Evolutionary conservation across 352 stramenopile genomes (phyloP).

Genomic region (Phytophthora uliginosa): DNA sequence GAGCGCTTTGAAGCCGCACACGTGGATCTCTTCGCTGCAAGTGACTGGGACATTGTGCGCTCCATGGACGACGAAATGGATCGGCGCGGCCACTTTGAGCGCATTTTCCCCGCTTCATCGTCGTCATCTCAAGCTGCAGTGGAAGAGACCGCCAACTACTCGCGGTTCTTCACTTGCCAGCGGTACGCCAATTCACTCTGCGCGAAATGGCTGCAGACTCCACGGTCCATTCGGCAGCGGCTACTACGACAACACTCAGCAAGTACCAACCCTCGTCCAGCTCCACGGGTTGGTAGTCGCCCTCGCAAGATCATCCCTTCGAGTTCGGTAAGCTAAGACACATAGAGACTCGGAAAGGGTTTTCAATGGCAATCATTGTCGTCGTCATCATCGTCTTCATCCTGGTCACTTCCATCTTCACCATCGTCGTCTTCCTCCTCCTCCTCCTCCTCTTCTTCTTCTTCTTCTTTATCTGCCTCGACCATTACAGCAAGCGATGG

Average conservation of each 20-base stretch:
- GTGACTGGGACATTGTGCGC: conserved; percentile 72
- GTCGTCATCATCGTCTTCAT: conserved; percentile 11
- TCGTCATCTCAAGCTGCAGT: conserved; percentile 10
- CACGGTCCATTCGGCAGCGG: conserved; percentile 21
- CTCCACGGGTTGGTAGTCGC: not conserved
- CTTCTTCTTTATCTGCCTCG: conserved; percentile 28
- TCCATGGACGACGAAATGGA: conserved; percentile 82
- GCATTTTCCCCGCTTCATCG: conserved; percentile 62
- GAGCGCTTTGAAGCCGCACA: conserved; percentile 55
- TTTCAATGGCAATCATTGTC: conserved; percentile 1
- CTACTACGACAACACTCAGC: conserved; percentile 31
- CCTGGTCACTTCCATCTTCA: conserved; percentile 1
- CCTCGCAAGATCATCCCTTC: conserved; percentile 8
- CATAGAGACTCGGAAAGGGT: not conserved
- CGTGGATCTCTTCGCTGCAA: conserved; percentile 58
- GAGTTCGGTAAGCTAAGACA: conserved; percentile 7
- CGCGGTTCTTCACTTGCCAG: conserved; percentile 66
- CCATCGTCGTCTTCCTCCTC: conserved; percentile 15
- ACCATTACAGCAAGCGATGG: conserved; percentile 25
- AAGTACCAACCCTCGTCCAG: not conserved
- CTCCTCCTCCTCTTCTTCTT: conserved; percentile 21
- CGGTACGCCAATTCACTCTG: conserved; percentile 74
- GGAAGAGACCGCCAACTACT: conserved; percentile 41
- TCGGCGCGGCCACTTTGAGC: conserved; percentile 75
- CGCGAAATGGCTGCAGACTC: conserved; percentile 69